phyloP scores from a whole-genome alignment of 371 early-diverging fungal genomes.

The Mortierella sp. region DNA sequence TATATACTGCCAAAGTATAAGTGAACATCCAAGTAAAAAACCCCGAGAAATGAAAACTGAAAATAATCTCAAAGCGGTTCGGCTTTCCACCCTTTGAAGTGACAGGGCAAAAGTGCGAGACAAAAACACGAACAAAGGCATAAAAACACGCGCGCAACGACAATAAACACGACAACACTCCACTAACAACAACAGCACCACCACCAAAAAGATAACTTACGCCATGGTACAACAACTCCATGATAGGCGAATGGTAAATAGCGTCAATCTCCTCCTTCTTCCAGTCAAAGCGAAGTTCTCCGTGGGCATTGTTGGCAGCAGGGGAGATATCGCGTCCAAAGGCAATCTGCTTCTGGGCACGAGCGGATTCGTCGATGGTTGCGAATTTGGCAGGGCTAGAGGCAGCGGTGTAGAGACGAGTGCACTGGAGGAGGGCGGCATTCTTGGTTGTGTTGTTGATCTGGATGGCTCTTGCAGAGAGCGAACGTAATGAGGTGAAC shows the following conservation, averaged over 20 bases:
- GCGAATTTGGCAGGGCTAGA: constrained; percentile 66
- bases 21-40: neutral
- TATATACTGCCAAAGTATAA: neutral
- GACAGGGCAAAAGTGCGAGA: constrained; percentile 25
- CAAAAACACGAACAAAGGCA: neutral
- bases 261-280: constrained; percentile 80
- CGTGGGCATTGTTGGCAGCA: constrained; percentile 72
- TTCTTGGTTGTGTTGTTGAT: constrained; percentile 61
- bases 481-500: constrained; percentile 46
- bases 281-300: constrained; percentile 82
- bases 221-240: constrained; percentile 85
- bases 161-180: no score
- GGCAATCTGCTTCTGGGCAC: constrained; percentile 47
- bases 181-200: neutral
- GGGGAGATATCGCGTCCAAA: constrained; percentile 64
- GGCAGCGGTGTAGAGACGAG: constrained; percentile 64
- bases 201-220: constrained; percentile 61
- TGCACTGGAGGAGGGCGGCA: constrained; percentile 59
- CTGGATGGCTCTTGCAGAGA: constrained; percentile 58
- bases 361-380: constrained; percentile 61
- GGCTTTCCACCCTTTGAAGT: constrained; percentile 55
- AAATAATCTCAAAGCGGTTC: constrained; percentile 30
- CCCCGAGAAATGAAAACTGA: constrained; percentile 10
- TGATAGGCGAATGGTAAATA: constrained; percentile 86
- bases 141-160: neutral